A percentile compares a stretch with the other conserved stretches of the same genome.
Evolutionary conservation across 164 flowering plant species (phyloP).

Genomic region (Dillenia suffruticosa): DNA sequence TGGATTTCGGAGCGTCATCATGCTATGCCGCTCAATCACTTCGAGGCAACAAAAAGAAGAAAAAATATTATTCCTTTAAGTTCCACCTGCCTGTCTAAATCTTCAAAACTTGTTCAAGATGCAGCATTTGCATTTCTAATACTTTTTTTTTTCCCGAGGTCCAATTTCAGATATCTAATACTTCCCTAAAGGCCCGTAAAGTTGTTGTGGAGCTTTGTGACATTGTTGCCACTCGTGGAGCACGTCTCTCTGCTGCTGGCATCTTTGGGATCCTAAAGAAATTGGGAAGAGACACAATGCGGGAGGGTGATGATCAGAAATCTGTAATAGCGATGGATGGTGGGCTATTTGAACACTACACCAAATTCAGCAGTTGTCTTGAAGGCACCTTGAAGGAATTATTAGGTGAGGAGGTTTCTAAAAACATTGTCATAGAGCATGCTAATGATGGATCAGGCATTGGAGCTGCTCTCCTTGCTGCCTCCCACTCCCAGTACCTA

Average conservation of each 20-base stretch:
- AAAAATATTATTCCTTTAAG: no score
- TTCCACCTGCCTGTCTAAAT: no score
- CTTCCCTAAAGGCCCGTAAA: constrained; percentile 73
- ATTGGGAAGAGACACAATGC: constrained; percentile 60
- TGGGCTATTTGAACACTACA: constrained; percentile 82
- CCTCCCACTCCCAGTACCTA: constrained; percentile 83
- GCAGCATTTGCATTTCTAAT: no score
- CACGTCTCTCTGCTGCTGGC: constrained; percentile 93
- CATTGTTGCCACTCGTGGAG: constrained; percentile 79
- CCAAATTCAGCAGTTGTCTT: constrained; percentile 55
- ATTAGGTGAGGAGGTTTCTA: constrained; percentile 54
- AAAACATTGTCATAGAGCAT: constrained; percentile 40
- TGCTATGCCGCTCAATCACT: no score
- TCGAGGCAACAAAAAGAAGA: no score
- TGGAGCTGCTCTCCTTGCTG: constrained; percentile 94
- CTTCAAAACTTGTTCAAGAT: no score
- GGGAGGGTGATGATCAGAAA: constrained; percentile 51
- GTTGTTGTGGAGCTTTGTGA: constrained; percentile 74
- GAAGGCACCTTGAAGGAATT: constrained; percentile 65
- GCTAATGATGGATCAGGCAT: constrained; percentile 90
- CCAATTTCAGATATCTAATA: constrained; percentile 53
- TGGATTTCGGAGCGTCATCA: no score
- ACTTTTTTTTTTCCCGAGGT: neutral
- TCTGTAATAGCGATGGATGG: constrained; percentile 87
- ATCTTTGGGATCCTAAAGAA: constrained; percentile 84